These are phyloP conservation scores for Talaromyces atroroseus DNA, from an alignment of 2,329 filamentous ascomycete species.

Conservation along the genomic window DNA sequence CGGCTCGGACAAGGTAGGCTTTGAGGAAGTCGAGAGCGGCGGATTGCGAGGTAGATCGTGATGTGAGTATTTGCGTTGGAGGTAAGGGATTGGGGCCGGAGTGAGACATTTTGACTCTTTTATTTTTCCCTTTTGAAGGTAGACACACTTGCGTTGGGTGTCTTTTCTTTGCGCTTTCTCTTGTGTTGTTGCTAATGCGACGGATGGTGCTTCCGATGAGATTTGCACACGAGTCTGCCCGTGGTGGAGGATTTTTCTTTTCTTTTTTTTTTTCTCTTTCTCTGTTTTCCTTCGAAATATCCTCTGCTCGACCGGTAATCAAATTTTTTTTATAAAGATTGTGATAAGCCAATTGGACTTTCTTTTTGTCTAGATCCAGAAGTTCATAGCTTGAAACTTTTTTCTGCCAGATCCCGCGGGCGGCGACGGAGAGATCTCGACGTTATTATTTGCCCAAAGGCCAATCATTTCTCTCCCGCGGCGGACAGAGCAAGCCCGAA, in stretches of 20 bases:
- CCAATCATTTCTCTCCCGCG: neutral
- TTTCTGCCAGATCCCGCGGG: constrained; percentile 6
- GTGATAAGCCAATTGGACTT: neutral
- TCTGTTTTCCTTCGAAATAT: neutral
- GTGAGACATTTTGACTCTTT: constrained; percentile 29
- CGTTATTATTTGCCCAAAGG: neutral
- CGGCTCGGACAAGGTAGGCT: constrained; percentile 38
- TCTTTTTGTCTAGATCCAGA: neutral
- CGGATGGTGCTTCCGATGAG: neutral
- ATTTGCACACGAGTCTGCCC: neutral
- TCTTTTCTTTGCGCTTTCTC: neutral
- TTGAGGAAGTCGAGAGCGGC: constrained; percentile 38
- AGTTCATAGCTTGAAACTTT: neutral
- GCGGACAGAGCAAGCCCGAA: neutral
- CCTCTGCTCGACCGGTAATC: neutral
- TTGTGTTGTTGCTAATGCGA: neutral
- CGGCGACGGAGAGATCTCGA: constrained; percentile 5
- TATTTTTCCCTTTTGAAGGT: neutral
- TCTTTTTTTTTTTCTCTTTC: neutral
- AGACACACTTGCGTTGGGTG: neutral
- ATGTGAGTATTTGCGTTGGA: constrained; percentile 32
- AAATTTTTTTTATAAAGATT: neutral
- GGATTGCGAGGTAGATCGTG: constrained; percentile 32
- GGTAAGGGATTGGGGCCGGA: constrained; percentile 34
- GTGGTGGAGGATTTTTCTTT: neutral